Base-by-base conservation (phyloP, 371 early-diverging fungal species). In the Mortierella sp. region DNA sequence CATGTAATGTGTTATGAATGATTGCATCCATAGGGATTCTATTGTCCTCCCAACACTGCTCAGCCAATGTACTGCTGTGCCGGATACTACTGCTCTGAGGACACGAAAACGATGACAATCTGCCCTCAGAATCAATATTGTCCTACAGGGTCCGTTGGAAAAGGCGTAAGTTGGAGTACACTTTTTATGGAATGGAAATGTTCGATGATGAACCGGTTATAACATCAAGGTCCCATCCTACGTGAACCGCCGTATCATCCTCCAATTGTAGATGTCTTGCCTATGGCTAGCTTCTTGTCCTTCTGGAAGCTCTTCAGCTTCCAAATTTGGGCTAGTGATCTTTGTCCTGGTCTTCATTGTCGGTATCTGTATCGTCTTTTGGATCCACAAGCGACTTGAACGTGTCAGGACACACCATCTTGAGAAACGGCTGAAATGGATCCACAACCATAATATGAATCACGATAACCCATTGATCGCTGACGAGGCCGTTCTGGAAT, bases 11-110 rank as follows among this genome's bases (percentile, higher is more conserved):
- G n/a, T n/a, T n/a, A n/a, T n/a, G n/a, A n/a, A n/a, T n/a, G n/a
- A n/a, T 41, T 21, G 12, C n/a, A 17, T 27, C 27, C 17, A n/a
- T 56, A 72, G 73, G 82, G 82, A 12, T 82, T 81, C 37, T 78
- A 70, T 28, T 82, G 82, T 46, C 84, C 84, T 9, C 47, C 72
- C 9, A 81, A 84, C 50, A 79, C 84, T 6, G 67, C 79, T 23
- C 85, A 84, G 54, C 85, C 85, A 6, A 63, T 81, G 52, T 84
- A 80, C 37, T 84, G 85, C 54, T 82, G 82, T 51, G 34, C 64
- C 1, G 82, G 85, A n/a, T 84, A 83, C 44, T 82, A 80, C 34
- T 84, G 85, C 55, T 73, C 83, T 9, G 50, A 61, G 21, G 76
- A 76, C 28, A 64, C 83, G 2, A 58, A 53, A 6, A 70, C 69